These are phyloP conservation scores for Nothophoma quercina DNA, from an alignment of 2,329 filamentous ascomycete species.

Conservation along the genomic window DNA sequence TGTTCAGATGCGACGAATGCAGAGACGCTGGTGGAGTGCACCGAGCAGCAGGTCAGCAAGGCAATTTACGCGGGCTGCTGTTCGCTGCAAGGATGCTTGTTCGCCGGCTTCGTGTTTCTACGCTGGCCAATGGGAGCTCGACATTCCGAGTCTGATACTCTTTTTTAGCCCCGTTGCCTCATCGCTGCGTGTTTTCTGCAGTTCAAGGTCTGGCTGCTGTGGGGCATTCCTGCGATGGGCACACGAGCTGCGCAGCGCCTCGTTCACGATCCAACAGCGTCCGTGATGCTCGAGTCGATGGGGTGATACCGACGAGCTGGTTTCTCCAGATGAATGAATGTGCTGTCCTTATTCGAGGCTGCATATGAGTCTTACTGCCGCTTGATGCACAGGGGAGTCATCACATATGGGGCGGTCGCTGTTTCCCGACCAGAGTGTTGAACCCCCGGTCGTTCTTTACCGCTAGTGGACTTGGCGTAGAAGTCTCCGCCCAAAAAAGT, in stretches of 20 bases:
- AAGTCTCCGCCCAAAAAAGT: constrained; percentile 31
- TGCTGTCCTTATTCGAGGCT: constrained; percentile 13
- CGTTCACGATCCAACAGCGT: constrained; percentile 1
- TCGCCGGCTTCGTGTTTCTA: constrained; percentile 33
- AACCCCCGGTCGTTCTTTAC: constrained; percentile 25
- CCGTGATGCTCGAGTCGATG: constrained; percentile 11
- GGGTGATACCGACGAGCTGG: constrained; percentile 1
- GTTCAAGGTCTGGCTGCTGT: constrained; percentile 38
- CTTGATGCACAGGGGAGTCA: constrained; percentile 32
- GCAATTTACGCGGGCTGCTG: constrained; percentile 35
- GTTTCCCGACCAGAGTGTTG: constrained; percentile 18
- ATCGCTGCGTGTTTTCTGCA: constrained; percentile 36
- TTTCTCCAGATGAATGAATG: constrained; percentile 7
- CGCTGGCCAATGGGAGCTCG: constrained; percentile 36
- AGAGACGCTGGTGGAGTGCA: constrained; percentile 16
- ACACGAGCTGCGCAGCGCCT: constrained; percentile 32
- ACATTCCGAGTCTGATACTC: constrained; percentile 20
- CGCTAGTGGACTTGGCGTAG: constrained; percentile 31
- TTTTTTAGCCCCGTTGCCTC: constrained; percentile 42
- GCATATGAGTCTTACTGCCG: constrained; percentile 22
- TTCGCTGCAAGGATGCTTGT: constrained; percentile 32
- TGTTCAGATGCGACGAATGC: constrained; percentile 28
- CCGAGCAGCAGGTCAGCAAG: constrained; percentile 21
- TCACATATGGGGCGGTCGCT: constrained; percentile 20
- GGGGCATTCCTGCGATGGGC: constrained; percentile 38